A percentile compares a stretch with the other conserved stretches of the same genome.
phyloP scores from a whole-genome alignment of 768 basidiomycete genomes.

The Lactifluus piperatus region DNA sequence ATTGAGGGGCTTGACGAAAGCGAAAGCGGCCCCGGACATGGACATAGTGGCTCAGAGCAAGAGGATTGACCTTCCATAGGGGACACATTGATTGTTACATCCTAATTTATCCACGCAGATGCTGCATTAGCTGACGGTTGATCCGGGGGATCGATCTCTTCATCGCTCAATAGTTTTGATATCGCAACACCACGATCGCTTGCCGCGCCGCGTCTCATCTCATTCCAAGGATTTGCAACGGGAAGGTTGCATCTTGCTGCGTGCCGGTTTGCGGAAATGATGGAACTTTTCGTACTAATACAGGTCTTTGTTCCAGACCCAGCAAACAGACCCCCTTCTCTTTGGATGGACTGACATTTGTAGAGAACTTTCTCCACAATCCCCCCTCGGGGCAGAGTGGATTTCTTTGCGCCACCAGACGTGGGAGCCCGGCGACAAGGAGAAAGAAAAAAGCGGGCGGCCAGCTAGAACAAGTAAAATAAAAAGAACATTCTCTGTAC shows the following conservation, averaged over 20 bases:
- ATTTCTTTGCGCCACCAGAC: neutral
- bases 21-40: constrained; percentile 25
- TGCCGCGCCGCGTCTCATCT: neutral
- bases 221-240: neutral
- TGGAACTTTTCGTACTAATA: neutral
- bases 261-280: neutral
- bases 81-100: constrained; percentile 1
- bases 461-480: neutral
- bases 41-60: constrained; percentile 32
- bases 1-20: constrained; percentile 30
- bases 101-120: constrained; percentile 5
- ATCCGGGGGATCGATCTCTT: constrained; percentile 3
- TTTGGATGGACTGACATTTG: neutral
- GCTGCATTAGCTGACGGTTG: constrained; percentile 4
- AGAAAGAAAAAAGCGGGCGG: neutral
- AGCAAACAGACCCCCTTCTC: no score
- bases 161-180: neutral
- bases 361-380: constrained; percentile 2
- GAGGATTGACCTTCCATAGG: constrained; percentile 14
- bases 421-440: neutral
- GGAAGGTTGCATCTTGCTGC: neutral
- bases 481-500: neutral
- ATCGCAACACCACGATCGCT: neutral
- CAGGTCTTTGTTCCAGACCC: no score
- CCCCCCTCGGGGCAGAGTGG: neutral